Evolutionary conservation across 306 rosid genomes (phyloP).

Genomic region (Ziziphus jujuba): DNA sequence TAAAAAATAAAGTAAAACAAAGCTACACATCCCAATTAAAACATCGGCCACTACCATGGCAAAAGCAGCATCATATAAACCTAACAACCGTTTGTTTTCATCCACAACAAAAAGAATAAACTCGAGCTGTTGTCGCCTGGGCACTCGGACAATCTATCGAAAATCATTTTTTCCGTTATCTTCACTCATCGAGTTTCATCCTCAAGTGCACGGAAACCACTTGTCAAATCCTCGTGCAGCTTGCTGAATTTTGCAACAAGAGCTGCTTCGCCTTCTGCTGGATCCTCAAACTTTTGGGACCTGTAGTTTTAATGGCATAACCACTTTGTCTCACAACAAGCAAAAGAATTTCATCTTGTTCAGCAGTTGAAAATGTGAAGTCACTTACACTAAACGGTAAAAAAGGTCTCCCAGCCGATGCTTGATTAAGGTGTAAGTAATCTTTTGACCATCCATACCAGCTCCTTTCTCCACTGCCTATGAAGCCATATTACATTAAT

Average conservation of each 20-base stretch:
- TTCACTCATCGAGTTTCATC: slow-evolving; percentile 84
- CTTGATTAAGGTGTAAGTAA: slow-evolving; percentile 76
- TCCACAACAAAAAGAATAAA: slow-evolving; percentile 28
- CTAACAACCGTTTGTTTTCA: slow-evolving; percentile 24
- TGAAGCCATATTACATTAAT: slow-evolving; percentile 19
- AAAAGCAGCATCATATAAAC: slow-evolving; percentile 35
- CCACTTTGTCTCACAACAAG: slow-evolving; percentile 16
- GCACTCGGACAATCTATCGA: slow-evolving; percentile 27
- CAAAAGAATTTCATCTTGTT: slow-evolving; percentile 2
- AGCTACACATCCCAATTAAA: slow-evolving; percentile 42
- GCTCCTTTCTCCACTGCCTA: slow-evolving; percentile 98
- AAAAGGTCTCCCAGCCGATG: slow-evolving; percentile 98
- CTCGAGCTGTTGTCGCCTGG: slow-evolving; percentile 22
- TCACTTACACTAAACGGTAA: slow-evolving; percentile 90
- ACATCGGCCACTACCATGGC: slow-evolving; percentile 36
- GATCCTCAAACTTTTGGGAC: slow-evolving; percentile 99
- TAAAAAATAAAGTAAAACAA: slow-evolving; percentile 20
- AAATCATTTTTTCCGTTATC: slow-evolving; percentile 18
- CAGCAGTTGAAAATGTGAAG: slow-evolving; percentile 1
- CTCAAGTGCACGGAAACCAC: slow-evolving; percentile 96
- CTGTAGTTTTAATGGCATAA: slow-evolving; percentile 42
- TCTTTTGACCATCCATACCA: slow-evolving; percentile 96
- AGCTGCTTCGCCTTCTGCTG: slow-evolving; percentile 94
- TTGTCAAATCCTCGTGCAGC: slow-evolving; percentile 81
- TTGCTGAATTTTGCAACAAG: slow-evolving; percentile 74